phyloP scores from a whole-genome alignment of 2,329 filamentous ascomycete species.

The Onygenales sp. region DNA sequence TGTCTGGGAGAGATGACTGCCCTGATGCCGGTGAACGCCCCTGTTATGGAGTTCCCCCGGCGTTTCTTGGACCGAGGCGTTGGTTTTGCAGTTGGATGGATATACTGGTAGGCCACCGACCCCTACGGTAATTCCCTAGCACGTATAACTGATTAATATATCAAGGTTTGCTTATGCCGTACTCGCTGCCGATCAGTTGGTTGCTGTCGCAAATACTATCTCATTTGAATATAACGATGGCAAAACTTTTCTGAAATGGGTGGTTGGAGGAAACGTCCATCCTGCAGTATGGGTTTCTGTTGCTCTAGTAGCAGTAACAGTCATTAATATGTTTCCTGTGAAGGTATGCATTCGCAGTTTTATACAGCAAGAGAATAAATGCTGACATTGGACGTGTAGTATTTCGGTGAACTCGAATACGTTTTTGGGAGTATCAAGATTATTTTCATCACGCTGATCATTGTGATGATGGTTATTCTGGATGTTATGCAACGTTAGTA shows the following conservation, averaged over 20 bases:
- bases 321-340: conserved; percentile 30
- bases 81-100: conserved; percentile 38
- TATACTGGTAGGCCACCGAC: conserved; percentile 27
- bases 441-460: conserved; percentile 30
- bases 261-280: conserved; percentile 18
- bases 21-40: conserved; percentile 31
- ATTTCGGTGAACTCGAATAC: conserved; percentile 28
- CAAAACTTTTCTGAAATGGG: conserved; percentile 21
- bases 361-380: conserved; percentile 16
- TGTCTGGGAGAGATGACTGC: conserved; percentile 37
- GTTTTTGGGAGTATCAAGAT: conserved; percentile 27
- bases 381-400: conserved; percentile 30
- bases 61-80: conserved; percentile 35
- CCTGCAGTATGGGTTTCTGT: conserved; percentile 32
- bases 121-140: background rate
- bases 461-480: conserved; percentile 35
- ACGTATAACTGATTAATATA: background rate
- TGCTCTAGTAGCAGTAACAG: conserved; percentile 22
- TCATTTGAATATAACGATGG: conserved; percentile 27
- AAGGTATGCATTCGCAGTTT: conserved; percentile 27
- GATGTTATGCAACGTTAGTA: conserved; percentile 28
- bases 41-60: conserved; percentile 31
- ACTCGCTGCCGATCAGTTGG: conserved; percentile 27
- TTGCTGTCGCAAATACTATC: conserved; percentile 32
- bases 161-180: conserved; percentile 24